Conservation (phyloP, 768 basidiomycete species). For the Suillus plorans region DNA sequence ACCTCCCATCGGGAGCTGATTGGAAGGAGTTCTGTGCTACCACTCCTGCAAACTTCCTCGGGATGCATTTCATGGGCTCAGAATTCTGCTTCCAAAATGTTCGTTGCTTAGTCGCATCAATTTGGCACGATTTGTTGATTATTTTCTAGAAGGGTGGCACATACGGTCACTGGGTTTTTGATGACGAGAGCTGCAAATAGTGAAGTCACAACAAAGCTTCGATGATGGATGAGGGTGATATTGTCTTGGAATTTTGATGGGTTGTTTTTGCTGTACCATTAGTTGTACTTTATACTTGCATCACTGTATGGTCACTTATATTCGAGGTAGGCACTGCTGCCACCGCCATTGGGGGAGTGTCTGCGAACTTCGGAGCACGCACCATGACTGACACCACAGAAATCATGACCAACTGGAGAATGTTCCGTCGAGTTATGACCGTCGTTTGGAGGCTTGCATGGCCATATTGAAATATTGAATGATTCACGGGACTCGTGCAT, state of each 20-base stretch:
- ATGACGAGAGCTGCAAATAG: conserved; percentile 16
- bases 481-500: too few relatives aligned
- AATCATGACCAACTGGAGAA: too few relatives aligned
- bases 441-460: too few relatives aligned
- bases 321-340: neutral
- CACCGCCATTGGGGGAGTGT: too few relatives aligned
- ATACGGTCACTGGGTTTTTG: conserved; percentile 26
- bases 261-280: neutral
- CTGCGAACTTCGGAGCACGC: too few relatives aligned
- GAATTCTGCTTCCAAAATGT: conserved; percentile 23
- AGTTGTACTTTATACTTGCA: neutral
- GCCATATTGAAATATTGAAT: too few relatives aligned
- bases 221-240: neutral
- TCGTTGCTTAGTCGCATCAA: conserved; percentile 1
- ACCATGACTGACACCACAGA: too few relatives aligned
- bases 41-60: conserved; percentile 27
- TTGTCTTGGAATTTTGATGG: neutral
- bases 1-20: conserved; percentile 26
- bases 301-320: neutral
- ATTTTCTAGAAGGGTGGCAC: conserved; percentile 17
- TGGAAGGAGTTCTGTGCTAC: conserved; percentile 35
- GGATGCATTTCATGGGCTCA: conserved; percentile 24
- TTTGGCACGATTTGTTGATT: neutral
- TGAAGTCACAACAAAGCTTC: neutral
- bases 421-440: too few relatives aligned